These are phyloP conservation scores for Lolium multiflorum DNA, from an alignment of 176 grass and related monocot species.

Conservation along the genomic window DNA sequence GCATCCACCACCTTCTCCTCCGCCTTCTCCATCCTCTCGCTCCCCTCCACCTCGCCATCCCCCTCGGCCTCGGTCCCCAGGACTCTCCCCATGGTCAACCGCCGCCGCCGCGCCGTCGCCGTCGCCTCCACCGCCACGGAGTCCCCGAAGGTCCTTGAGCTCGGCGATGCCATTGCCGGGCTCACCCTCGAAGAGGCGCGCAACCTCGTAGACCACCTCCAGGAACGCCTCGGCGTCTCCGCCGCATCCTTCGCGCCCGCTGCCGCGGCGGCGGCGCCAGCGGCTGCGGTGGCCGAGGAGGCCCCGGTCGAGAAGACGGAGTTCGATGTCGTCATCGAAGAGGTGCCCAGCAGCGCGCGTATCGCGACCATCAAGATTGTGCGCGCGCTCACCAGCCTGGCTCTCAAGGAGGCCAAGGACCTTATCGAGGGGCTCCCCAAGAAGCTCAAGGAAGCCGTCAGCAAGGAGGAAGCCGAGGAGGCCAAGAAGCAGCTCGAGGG, in stretches of 20 bases:
- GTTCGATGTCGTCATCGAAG: slow-evolving; percentile 87
- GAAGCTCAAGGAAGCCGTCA: slow-evolving; percentile 80
- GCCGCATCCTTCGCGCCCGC: slow-evolving; percentile 71
- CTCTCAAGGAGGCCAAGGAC: slow-evolving; percentile 89
- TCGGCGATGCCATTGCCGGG: slow-evolving; percentile 69
- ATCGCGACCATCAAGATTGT: slow-evolving; percentile 88
- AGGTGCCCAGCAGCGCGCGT: slow-evolving; percentile 77
- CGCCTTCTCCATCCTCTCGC: slow-evolving; percentile 57
- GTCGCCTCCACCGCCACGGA: slow-evolving; percentile 49
- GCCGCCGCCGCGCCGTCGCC: slow-evolving; percentile 36
- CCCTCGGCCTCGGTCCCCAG: slow-evolving; percentile 28
- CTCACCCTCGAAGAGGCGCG: slow-evolving; percentile 91
- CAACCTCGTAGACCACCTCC: slow-evolving; percentile 73
- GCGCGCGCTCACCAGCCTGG: slow-evolving; percentile 70
- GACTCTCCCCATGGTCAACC: slow-evolving; percentile 22
- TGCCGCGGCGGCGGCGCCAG: slow-evolving; percentile 53
- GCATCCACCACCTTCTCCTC: slow-evolving; percentile 68
- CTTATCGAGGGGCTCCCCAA: slow-evolving; percentile 91
- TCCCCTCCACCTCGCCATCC: slow-evolving; percentile 45
- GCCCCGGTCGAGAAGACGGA: slow-evolving; percentile 72
- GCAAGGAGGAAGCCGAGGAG: slow-evolving; percentile 80
- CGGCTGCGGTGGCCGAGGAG: slow-evolving; percentile 40
- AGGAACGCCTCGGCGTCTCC: slow-evolving; percentile 80
- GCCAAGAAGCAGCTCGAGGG: slow-evolving; percentile 91
- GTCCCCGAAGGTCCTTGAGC: slow-evolving; percentile 70